These are phyloP conservation scores for Colletotrichum tamarilloi DNA, from an alignment of 2,329 filamentous ascomycete species.

Conservation along the genomic window DNA sequence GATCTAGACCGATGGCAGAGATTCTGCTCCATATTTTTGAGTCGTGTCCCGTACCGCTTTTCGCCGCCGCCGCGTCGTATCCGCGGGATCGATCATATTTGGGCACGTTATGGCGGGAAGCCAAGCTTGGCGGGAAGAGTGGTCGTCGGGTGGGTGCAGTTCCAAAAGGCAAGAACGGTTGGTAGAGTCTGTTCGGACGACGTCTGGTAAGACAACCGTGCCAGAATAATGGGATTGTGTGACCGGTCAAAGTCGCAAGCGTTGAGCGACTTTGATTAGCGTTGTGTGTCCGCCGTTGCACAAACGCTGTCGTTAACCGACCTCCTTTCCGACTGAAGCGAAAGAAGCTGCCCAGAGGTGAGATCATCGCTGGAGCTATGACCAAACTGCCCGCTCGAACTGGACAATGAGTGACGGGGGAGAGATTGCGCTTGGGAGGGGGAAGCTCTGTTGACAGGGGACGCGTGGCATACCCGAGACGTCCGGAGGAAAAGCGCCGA, in stretches of 20 bases:
- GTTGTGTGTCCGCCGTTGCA: neutral
- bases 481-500: constrained; percentile 24
- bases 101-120: constrained; percentile 14
- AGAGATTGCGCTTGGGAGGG: constrained; percentile 1
- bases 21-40: constrained; percentile 24
- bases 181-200: constrained; percentile 24
- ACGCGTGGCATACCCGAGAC: constrained; percentile 21
- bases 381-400: constrained; percentile 2
- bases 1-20: constrained; percentile 13
- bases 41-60: constrained; percentile 26
- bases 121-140: constrained; percentile 4
- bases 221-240: constrained; percentile 28
- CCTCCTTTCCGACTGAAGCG: neutral
- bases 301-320: neutral
- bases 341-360: neutral
- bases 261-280: neutral
- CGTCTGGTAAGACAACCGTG: constrained; percentile 4
- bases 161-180: neutral
- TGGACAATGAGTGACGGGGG: constrained; percentile 6
- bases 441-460: neutral
- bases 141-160: constrained; percentile 28
- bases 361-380: constrained; percentile 8
- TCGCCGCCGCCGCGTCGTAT: constrained; percentile 23
- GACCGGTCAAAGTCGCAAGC: neutral
- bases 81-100: constrained; percentile 33